Conservation (phyloP, 768 basidiomycete genomes). For the Paxillus ammoniavirescens region DNA sequence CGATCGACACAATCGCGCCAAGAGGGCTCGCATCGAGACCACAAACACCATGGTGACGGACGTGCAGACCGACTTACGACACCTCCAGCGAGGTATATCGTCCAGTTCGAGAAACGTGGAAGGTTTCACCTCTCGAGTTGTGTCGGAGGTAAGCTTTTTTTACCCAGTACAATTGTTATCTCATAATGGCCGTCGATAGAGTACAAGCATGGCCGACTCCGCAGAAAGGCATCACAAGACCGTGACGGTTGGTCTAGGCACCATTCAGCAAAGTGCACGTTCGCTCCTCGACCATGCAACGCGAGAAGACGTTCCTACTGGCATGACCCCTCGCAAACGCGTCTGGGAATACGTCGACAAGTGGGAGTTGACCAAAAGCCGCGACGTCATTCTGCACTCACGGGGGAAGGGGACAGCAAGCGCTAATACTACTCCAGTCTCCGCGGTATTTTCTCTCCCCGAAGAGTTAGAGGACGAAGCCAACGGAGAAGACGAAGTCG, state of each 20-base stretch:
- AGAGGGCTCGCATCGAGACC: slow-evolving; percentile 65
- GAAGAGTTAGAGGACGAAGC: slow-evolving; percentile 24
- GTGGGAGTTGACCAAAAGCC: slow-evolving; percentile 68
- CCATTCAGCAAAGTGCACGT: slow-evolving; percentile 49
- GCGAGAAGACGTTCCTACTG: slow-evolving; percentile 64
- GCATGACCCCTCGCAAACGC: slow-evolving; percentile 76
- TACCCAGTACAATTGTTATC: neutral
- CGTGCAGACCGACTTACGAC: slow-evolving; percentile 50
- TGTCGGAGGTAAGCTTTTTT: slow-evolving; percentile 48
- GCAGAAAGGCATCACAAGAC: slow-evolving; percentile 44
- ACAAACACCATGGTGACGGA: slow-evolving; percentile 49
- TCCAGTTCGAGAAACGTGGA: slow-evolving; percentile 51
- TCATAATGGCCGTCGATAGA: slow-evolving; percentile 30
- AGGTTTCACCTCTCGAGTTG: slow-evolving; percentile 39
- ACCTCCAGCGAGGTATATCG: slow-evolving; percentile 48
- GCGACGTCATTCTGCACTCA: slow-evolving; percentile 56
- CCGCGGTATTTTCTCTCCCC: slow-evolving; percentile 35
- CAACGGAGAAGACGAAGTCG: slow-evolving; percentile 26
- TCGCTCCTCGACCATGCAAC: slow-evolving; percentile 56
- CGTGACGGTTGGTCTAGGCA: slow-evolving; percentile 42
- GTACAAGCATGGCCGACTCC: slow-evolving; percentile 38
- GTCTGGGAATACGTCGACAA: slow-evolving; percentile 65
- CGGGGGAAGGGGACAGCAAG: slow-evolving; percentile 41
- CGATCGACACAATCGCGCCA: slow-evolving; percentile 59
- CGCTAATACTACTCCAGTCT: slow-evolving; percentile 37